Base-by-base conservation (phyloP, 352 stramenopile genomes). In the Pythium aristosporum region DNA sequence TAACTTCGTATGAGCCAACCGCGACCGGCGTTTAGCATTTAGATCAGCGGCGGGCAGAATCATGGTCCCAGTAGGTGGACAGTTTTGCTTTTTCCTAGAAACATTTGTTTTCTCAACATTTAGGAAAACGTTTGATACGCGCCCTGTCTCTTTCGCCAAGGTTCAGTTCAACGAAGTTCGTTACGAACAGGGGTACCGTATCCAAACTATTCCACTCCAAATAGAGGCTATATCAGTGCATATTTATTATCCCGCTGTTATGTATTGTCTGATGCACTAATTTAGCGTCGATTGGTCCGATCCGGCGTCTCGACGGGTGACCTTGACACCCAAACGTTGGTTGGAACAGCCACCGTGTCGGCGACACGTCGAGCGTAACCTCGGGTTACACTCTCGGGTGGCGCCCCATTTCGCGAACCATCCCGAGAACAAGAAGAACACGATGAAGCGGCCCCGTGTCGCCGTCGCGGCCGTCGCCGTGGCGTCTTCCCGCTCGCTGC, bases 1-100 rank as follows among this genome's bases (percentile, higher is more conserved):
- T 21, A 71, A 71, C 59, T 71, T 71, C 32, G 57, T 71, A 54
- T 71, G 60, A 56, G 36, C 15, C 25, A 30, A 30, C 25, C 25
- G 25, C 25, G 25, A 30, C 25, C 25, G 1, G 25, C 25, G 5
- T 30, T 30, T 30, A 30, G 3, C 25, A 30, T 30, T 30, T 30
- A 30, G 25, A 30, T 30, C 25, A 30, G 25, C 25, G 5, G 25
- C 25, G 25, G 25, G 25, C 25, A 30, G 25, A 30, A 30, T 30
- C 25, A 30, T n/a, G n/a, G n/a, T 30, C 25, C 25, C 25, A 5
- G 5, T 3, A 30, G 25, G 25, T 30, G 25, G 49, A 36, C 12
- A 23, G 16, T 55, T 4, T 13, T 16, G 42, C n/a, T 13, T 15
- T 55, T 25, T 42, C 28, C 11, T 55, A 30, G 5, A 30, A 30